These are phyloP conservation scores for Przewalskia tangutica DNA, from an alignment of 257 asterid genomes.

Conservation along the genomic window DNA sequence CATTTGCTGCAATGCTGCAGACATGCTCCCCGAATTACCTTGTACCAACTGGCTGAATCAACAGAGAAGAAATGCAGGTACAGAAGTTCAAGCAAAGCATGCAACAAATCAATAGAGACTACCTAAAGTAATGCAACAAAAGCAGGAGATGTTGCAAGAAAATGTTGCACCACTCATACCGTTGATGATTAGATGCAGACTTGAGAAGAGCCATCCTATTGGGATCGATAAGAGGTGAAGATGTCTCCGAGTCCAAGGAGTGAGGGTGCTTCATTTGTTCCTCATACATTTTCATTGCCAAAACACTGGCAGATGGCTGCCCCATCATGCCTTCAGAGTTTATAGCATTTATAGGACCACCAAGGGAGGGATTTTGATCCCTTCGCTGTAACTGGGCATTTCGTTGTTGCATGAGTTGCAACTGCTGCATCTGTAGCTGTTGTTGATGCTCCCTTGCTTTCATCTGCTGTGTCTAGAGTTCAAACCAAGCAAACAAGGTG, in stretches of 20 bases:
- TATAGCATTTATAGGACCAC: slow-evolving; percentile 68
- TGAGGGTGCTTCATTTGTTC: slow-evolving; percentile 91
- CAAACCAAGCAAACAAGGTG: neutral
- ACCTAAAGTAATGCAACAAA: neutral
- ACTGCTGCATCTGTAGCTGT: slow-evolving; percentile 89
- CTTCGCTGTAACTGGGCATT: slow-evolving; percentile 84
- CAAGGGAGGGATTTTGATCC: slow-evolving; percentile 87
- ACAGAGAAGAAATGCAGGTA: slow-evolving; percentile 4
- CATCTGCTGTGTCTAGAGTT: slow-evolving; percentile 75
- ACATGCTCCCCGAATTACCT: slow-evolving; percentile 79
- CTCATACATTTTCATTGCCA: slow-evolving; percentile 95
- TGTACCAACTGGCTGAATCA: slow-evolving; percentile 84
- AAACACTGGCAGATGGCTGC: slow-evolving; percentile 88
- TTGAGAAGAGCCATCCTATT: slow-evolving; percentile 93
- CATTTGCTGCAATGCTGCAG: slow-evolving; percentile 95
- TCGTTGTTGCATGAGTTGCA: slow-evolving; percentile 94
- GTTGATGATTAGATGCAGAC: slow-evolving; percentile 84
- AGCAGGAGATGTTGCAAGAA: neutral
- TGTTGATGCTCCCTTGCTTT: slow-evolving; percentile 96
- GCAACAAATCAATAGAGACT: neutral
- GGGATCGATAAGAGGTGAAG: slow-evolving; percentile 73
- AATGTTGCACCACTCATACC: slow-evolving; percentile 37
- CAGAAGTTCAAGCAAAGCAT: neutral
- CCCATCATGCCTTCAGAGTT: slow-evolving; percentile 86
- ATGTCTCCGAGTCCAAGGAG: slow-evolving; percentile 88